Percentiles rank a stretch among this genome's conserved stretches.
Conservation (phyloP, 192 early-diverging fungal species). For the Umbelopsis isabellina region DNA sequence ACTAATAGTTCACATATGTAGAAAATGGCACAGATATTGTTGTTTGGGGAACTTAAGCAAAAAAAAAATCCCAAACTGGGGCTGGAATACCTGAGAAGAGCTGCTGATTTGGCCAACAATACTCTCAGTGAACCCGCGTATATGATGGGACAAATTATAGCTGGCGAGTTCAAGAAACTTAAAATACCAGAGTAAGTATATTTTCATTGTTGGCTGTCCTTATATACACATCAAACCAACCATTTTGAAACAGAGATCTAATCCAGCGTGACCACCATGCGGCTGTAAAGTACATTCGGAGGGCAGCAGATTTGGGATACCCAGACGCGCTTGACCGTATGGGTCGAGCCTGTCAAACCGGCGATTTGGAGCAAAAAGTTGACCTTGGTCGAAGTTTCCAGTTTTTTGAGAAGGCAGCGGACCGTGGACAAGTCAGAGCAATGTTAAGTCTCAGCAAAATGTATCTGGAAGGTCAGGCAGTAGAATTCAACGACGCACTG, state of each 20-base stretch:
- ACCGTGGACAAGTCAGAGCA: constrained; percentile 75
- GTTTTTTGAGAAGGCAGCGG: constrained; percentile 83
- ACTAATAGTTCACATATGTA: constrained; percentile 32
- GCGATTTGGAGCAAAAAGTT: constrained; percentile 64
- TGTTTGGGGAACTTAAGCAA: constrained; percentile 74
- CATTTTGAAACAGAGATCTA: constrained; percentile 39
- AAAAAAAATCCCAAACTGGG: constrained; percentile 73
- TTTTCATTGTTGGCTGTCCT: background rate
- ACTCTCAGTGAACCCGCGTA: constrained; percentile 76
- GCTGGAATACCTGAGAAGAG: constrained; percentile 80
- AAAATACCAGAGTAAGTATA: constrained; percentile 48
- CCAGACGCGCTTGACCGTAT: constrained; percentile 76
- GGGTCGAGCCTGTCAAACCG: constrained; percentile 81
- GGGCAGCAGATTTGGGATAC: constrained; percentile 76
- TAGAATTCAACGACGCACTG: constrained; percentile 67
- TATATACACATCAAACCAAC: background rate
- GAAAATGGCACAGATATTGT: constrained; percentile 77
- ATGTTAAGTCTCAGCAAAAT: constrained; percentile 88
- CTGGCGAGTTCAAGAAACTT: constrained; percentile 65
- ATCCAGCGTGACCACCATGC: constrained; percentile 77
- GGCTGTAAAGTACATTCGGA: constrained; percentile 71
- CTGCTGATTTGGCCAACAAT: constrained; percentile 54
- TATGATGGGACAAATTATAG: constrained; percentile 79
- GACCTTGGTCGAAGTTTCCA: constrained; percentile 70
- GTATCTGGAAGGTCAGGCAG: constrained; percentile 79